These are phyloP conservation scores for Barbatosphaeria neglecta DNA, from an alignment of 495 filamentous ascomycete genomes.

Conservation along the genomic window DNA sequence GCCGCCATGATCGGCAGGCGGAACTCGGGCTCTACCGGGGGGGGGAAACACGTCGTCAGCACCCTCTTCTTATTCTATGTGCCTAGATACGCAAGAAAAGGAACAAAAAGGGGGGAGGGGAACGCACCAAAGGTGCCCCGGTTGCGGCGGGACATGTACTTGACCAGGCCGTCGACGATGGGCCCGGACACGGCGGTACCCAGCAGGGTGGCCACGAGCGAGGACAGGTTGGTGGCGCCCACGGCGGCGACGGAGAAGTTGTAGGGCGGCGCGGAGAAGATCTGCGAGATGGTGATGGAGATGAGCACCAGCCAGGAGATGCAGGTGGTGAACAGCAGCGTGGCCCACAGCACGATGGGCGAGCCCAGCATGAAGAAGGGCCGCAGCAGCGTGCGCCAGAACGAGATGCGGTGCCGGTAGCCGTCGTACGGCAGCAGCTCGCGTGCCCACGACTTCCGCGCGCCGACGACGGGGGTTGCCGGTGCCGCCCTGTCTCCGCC, in stretches of 20 bases:
- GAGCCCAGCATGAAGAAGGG: slow-evolving; percentile 32
- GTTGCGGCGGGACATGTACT: slow-evolving; percentile 9
- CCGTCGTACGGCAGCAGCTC: slow-evolving; percentile 26
- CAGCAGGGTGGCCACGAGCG: slow-evolving; percentile 28
- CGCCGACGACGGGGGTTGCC: neutral
- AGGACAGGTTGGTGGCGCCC: slow-evolving; percentile 29
- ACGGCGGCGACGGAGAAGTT: slow-evolving; percentile 31
- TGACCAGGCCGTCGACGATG: slow-evolving; percentile 29
- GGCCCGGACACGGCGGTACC: slow-evolving; percentile 27
- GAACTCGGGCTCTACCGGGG: slow-evolving; percentile 38
- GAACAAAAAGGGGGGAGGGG: neutral
- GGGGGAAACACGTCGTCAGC: too few relatives aligned
- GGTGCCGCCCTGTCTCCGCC: neutral
- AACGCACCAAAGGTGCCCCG: slow-evolving; percentile 11
- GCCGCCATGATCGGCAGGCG: slow-evolving; percentile 31
- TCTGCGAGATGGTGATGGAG: slow-evolving; percentile 30
- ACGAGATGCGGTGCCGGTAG: slow-evolving; percentile 19
- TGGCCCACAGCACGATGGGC: slow-evolving; percentile 30
- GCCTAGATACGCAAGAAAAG: too few relatives aligned
- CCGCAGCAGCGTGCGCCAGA: slow-evolving; percentile 28
- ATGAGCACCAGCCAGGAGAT: slow-evolving; percentile 38
- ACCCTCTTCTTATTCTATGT: too few relatives aligned
- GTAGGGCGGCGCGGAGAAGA: slow-evolving; percentile 36
- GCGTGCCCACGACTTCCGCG: slow-evolving; percentile 10
- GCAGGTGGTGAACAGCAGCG: slow-evolving; percentile 30